phyloP scores from a whole-genome alignment of 2,329 filamentous ascomycete genomes.

The Fonsecaea nubica region DNA sequence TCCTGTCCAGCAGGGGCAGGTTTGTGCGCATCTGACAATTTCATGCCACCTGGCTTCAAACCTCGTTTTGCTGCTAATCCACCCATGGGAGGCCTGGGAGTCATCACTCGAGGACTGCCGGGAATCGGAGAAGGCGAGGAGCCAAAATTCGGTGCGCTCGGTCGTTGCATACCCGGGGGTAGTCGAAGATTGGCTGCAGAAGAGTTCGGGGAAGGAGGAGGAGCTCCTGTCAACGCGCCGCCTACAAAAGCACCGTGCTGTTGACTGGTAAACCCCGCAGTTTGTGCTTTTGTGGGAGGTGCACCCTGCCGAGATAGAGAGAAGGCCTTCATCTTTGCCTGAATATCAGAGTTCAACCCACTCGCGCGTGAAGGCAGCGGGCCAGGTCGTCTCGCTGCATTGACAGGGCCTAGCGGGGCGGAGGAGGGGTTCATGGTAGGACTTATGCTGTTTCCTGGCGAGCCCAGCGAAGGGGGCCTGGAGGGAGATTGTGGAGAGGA shows the following conservation, averaged over 20 bases:
- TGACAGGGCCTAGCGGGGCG: slow-evolving; percentile 79
- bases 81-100: slow-evolving; percentile 50
- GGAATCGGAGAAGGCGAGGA: slow-evolving; percentile 56
- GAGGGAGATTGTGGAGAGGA: slow-evolving; percentile 16
- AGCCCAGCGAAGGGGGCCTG: slow-evolving; percentile 31
- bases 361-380: slow-evolving; percentile 54
- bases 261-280: slow-evolving; percentile 39
- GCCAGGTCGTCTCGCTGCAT: slow-evolving; percentile 65
- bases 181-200: slow-evolving; percentile 28
- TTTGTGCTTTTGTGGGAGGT: slow-evolving; percentile 45
- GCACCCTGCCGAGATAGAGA: slow-evolving; percentile 69
- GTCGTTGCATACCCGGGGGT: slow-evolving; percentile 39
- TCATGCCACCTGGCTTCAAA: slow-evolving; percentile 53
- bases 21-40: slow-evolving; percentile 56
- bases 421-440: slow-evolving; percentile 75
- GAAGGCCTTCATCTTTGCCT: slow-evolving; percentile 73
- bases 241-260: slow-evolving; percentile 35
- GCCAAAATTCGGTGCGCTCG: slow-evolving; percentile 45
- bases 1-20: slow-evolving; percentile 51
- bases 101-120: slow-evolving; percentile 41
- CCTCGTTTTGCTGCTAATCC: slow-evolving; percentile 56
- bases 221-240: slow-evolving; percentile 43
- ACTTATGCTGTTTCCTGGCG: slow-evolving; percentile 17
- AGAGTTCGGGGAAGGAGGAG: slow-evolving; percentile 27
- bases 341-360: slow-evolving; percentile 67